phyloP scores from a whole-genome alignment of 352 stramenopile species.

The Globisporangium ultimum region DNA sequence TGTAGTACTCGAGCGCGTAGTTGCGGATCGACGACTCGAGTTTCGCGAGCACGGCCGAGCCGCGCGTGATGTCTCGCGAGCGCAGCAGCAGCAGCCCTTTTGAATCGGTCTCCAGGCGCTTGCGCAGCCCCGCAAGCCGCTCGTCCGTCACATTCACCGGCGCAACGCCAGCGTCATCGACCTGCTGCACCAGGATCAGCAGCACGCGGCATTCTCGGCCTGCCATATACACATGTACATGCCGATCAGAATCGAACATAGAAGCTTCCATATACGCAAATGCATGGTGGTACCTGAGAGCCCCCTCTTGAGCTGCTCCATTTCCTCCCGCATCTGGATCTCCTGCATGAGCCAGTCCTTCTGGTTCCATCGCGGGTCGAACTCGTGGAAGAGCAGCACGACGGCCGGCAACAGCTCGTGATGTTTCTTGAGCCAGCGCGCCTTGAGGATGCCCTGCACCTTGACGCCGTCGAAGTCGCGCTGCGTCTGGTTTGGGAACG shows the following conservation, averaged over 20 bases:
- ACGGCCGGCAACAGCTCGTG: conserved; percentile 77
- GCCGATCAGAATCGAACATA: neutral
- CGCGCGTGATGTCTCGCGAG: conserved; percentile 57
- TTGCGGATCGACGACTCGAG: conserved; percentile 70
- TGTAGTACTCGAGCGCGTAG: conserved; percentile 87
- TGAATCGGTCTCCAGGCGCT: conserved; percentile 67
- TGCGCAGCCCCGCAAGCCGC: conserved; percentile 58
- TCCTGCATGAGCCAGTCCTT: conserved; percentile 75
- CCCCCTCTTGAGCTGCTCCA: conserved; percentile 64
- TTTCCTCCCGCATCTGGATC: conserved; percentile 61
- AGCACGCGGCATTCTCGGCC: conserved; percentile 75
- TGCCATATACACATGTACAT: conserved; percentile 3
- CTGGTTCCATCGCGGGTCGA: conserved; percentile 69
- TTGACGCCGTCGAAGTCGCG: conserved; percentile 76
- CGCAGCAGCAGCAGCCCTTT: conserved; percentile 71
- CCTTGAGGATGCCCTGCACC: conserved; percentile 72
- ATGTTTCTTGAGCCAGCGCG: conserved; percentile 85
- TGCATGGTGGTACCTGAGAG: conserved; percentile 27
- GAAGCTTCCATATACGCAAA: too few relatives aligned
- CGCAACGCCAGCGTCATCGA: conserved; percentile 61
- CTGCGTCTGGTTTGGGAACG: conserved; percentile 81
- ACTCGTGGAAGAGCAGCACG: conserved; percentile 82
- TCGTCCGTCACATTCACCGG: conserved; percentile 74
- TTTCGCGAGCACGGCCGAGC: conserved; percentile 60
- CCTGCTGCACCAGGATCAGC: conserved; percentile 75